These are phyloP conservation scores for Candida piceae DNA, from an alignment of 805 yeast genomes.

Conservation along the genomic window DNA sequence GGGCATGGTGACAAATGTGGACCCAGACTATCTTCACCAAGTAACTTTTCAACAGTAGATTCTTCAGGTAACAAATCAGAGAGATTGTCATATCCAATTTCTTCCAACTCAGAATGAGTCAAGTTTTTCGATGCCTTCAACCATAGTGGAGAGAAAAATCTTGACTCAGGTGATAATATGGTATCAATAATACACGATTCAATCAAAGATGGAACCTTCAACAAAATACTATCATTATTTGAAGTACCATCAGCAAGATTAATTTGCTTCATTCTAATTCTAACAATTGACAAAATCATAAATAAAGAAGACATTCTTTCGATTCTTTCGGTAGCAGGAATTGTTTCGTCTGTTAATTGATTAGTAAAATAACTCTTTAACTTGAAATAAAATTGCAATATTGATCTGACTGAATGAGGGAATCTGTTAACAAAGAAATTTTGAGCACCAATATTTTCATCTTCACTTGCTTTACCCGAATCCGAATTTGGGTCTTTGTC, in stretches of 20 bases:
- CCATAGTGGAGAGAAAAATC: conserved; percentile 70
- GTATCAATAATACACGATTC: conserved; percentile 76
- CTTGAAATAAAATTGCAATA: conserved; percentile 63
- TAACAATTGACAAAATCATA: conserved; percentile 56
- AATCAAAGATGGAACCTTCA: conserved; percentile 74
- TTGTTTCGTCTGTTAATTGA: conserved; percentile 59
- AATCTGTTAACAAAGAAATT: conserved; percentile 37
- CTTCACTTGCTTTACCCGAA: too few species aligned
- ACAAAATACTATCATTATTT: conserved; percentile 24
- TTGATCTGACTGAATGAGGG: conserved; percentile 64
- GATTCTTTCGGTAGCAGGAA: conserved; percentile 55
- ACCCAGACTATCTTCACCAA: background rate
- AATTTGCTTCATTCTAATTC: conserved; percentile 59
- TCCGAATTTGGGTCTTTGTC: too few species aligned
- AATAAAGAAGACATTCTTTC: conserved; percentile 66
- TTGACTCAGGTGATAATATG: conserved; percentile 73
- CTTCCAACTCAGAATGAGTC: background rate
- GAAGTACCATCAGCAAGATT: conserved; percentile 35
- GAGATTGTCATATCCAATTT: conserved; percentile 10
- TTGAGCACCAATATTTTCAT: background rate
- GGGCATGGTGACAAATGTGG: conserved; percentile 71
- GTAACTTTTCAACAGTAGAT: conserved; percentile 5
- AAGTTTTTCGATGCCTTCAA: conserved; percentile 41
- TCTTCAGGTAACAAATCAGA: conserved; percentile 29
- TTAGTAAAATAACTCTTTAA: conserved; percentile 57